A percentile compares a stretch with the other conserved stretches of the same genome.
Evolutionary conservation across 768 basidiomycete species (phyloP).

Genomic region (Cubamyces sp.): DNA sequence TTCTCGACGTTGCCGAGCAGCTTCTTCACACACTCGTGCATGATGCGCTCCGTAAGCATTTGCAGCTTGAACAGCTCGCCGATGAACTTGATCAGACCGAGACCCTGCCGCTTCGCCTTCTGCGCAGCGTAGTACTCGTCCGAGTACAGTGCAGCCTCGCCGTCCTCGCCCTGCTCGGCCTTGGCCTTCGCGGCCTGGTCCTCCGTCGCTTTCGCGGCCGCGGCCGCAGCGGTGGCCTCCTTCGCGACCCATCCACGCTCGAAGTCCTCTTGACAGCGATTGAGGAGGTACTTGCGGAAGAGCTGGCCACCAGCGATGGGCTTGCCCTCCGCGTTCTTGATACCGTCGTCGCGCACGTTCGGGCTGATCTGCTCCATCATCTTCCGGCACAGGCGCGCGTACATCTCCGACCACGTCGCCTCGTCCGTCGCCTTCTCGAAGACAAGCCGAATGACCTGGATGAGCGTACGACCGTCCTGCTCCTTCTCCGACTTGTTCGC

Average conservation of each 20-base stretch:
- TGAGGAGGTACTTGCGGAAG: constrained; percentile 96
- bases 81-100: constrained; percentile 97
- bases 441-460: constrained; percentile 93
- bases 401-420: constrained; percentile 96
- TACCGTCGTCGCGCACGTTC: constrained; percentile 86
- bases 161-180: constrained; percentile 58
- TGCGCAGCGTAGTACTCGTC: constrained; percentile 95
- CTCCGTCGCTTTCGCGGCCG: constrained; percentile 81
- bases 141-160: constrained; percentile 81
- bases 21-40: constrained; percentile 98
- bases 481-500: constrained; percentile 93
- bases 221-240: constrained; percentile 85
- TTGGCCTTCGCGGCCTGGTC: constrained; percentile 79
- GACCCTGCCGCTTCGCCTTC: constrained; percentile 96
- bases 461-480: constrained; percentile 91
- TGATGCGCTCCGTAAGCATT: constrained; percentile 97
- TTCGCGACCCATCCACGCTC: constrained; percentile 94
- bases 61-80: constrained; percentile 99
- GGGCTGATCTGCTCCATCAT: constrained; percentile 93
- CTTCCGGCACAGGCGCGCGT: constrained; percentile 91
- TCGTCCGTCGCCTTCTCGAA: constrained; percentile 99
- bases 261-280: constrained; percentile 97
- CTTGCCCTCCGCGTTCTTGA: constrained; percentile 79
- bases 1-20: constrained; percentile 90
- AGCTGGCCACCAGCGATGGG: constrained; percentile 92